Evolutionary conservation across 495 filamentous ascomycete species (phyloP).

Genomic region (Mytilinidion resinicola): DNA sequence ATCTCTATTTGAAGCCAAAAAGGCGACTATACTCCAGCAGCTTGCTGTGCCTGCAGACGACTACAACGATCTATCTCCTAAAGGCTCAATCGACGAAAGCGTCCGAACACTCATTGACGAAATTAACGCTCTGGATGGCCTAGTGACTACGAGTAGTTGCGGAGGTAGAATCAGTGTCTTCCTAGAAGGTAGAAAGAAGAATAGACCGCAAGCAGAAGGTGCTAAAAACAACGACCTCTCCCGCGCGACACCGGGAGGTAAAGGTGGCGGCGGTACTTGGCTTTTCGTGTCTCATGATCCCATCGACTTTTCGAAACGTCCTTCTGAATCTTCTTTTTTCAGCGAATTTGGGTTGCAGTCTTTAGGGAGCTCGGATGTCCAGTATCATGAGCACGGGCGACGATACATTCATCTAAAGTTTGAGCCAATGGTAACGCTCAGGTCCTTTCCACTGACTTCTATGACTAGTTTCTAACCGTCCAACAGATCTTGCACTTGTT

Average conservation of each 20-base stretch:
- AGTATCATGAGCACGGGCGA: conserved; percentile 10
- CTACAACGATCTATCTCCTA: conserved; percentile 75
- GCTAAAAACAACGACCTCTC: background rate
- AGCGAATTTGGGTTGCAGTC: conserved; percentile 8
- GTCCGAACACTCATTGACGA: conserved; percentile 68
- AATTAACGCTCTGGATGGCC: conserved; percentile 63
- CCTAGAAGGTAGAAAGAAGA: conserved; percentile 63
- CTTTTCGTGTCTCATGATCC: conserved; percentile 81
- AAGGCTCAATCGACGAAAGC: conserved; percentile 72
- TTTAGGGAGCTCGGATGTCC: background rate
- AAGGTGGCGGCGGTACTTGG: conserved; percentile 76
- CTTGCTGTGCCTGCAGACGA: conserved; percentile 56
- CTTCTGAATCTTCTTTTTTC: conserved; percentile 5
- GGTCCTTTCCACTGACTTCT: too few species aligned
- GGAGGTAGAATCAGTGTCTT: conserved; percentile 80
- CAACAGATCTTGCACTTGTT: conserved; percentile 83
- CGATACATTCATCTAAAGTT: conserved; percentile 80
- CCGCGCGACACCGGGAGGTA: conserved; percentile 53
- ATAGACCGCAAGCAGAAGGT: background rate
- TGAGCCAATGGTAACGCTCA: conserved; percentile 71
- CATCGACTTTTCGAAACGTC: conserved; percentile 36
- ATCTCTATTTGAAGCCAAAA: conserved; percentile 50
- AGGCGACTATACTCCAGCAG: conserved; percentile 57
- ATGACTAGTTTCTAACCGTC: conserved; percentile 15
- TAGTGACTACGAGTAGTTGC: conserved; percentile 89